Percentiles rank a stretch among this genome's conserved stretches.
These are phyloP conservation scores for Coniochaeta ligniaria DNA, from an alignment of 2,329 filamentous ascomycete species.

Conservation along the genomic window DNA sequence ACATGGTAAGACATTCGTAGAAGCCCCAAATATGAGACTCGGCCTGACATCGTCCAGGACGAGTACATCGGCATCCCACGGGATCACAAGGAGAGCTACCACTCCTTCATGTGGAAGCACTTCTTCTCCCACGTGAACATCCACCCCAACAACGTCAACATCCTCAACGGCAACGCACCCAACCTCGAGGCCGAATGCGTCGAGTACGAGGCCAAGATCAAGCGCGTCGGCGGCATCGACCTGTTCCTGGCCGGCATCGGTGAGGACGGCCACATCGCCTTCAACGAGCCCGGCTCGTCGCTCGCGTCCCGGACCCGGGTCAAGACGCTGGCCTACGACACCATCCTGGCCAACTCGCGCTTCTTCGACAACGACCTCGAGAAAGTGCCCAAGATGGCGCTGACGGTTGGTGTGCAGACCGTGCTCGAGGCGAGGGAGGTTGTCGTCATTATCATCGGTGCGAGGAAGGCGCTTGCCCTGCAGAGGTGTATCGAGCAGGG, in stretches of 20 bases:
- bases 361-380: conserved; percentile 62
- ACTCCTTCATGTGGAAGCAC: conserved; percentile 77
- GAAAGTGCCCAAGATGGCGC: conserved; percentile 61
- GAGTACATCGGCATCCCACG: conserved; percentile 69
- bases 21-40: neutral
- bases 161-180: conserved; percentile 64
- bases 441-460: conserved; percentile 65
- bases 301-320: conserved; percentile 64
- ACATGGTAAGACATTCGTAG: conserved; percentile 20
- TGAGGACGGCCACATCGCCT: conserved; percentile 72
- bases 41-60: conserved; percentile 39
- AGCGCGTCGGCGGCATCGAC: conserved; percentile 62
- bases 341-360: conserved; percentile 66
- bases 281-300: conserved; percentile 73
- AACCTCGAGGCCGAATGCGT: conserved; percentile 65
- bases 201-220: conserved; percentile 66
- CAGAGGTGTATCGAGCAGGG: conserved; percentile 68
- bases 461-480: conserved; percentile 65
- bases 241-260: conserved; percentile 72
- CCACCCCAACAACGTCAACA: conserved; percentile 60
- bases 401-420: conserved; percentile 52
- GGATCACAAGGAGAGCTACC: conserved; percentile 71
- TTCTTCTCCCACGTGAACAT: conserved; percentile 73
- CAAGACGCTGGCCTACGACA: conserved; percentile 73
- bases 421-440: conserved; percentile 66